These are phyloP conservation scores for Solanum chilense DNA, from an alignment of 257 asterid genomes.

Conservation along the genomic window DNA sequence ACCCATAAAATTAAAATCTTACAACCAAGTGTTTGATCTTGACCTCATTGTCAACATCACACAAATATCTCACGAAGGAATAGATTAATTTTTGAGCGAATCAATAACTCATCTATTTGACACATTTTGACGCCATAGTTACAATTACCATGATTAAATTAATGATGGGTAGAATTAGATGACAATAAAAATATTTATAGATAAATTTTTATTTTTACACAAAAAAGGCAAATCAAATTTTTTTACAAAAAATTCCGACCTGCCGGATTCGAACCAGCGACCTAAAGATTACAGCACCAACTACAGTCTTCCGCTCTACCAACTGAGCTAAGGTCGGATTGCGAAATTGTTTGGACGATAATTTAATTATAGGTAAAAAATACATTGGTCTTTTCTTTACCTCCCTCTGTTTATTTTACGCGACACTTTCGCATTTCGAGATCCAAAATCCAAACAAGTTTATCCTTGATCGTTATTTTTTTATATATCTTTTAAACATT, in stretches of 20 bases:
- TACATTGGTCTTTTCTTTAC: too few species aligned
- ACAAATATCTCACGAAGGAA: too few species aligned
- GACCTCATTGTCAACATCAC: not conserved
- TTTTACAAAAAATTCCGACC: conserved; percentile 6
- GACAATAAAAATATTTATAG: not conserved
- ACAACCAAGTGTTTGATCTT: not conserved
- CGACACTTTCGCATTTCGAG: too few species aligned
- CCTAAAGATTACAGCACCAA: conserved; percentile 5
- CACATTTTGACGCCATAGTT: too few species aligned
- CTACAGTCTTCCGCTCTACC: conserved; percentile 69
- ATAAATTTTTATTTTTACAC: not conserved
- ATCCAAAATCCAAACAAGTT: too few species aligned
- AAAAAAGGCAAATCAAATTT: not conserved
- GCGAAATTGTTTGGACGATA: rapidly evolving
- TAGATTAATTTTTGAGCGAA: not conserved
- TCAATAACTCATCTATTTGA: not conserved
- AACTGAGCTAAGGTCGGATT: conserved; percentile 46
- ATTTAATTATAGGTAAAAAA: too few species aligned
- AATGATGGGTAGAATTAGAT: not conserved
- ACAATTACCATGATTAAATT: too few species aligned
- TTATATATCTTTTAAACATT: too few species aligned
- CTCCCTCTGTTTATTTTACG: too few species aligned
- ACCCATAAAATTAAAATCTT: not conserved
- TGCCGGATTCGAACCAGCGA: conserved; percentile 27
- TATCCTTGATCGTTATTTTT: too few species aligned